Evolutionary conservation across 192 early-diverging fungal species (phyloP).

Genomic region (Coemansia aciculifera): DNA sequence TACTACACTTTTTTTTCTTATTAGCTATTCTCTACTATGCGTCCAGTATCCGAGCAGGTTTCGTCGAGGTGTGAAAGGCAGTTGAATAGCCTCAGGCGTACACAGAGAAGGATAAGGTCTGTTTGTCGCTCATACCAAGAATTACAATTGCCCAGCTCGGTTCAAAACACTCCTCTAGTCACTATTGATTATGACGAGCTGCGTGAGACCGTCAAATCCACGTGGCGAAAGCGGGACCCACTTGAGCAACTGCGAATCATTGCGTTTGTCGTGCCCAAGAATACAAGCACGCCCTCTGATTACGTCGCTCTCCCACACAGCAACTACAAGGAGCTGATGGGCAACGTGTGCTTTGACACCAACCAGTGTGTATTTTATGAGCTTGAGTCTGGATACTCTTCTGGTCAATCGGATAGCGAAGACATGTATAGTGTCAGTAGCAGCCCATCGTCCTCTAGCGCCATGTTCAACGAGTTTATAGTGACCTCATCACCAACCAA

Average conservation of each 20-base stretch:
- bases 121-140: not conserved
- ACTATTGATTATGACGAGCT: constrained; percentile 32
- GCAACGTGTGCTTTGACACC: not conserved
- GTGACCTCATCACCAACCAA: constrained; percentile 5
- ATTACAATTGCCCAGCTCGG: not conserved
- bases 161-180: not conserved
- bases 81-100: not conserved
- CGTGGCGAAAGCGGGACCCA: constrained; percentile 31
- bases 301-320: constrained; percentile 13
- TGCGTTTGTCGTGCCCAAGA: constrained; percentile 27
- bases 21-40: constrained; percentile 6
- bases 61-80: not conserved
- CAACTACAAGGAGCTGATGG: constrained; percentile 24
- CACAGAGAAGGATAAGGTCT: not conserved
- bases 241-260: constrained; percentile 20
- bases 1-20: not conserved
- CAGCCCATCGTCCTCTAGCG: not conserved
- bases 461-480: constrained; percentile 39
- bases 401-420: not conserved
- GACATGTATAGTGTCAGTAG: not conserved
- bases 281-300: constrained; percentile 12
- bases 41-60: not conserved
- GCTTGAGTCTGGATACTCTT: constrained; percentile 15
- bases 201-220: constrained; percentile 33
- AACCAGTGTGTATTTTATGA: constrained; percentile 33